A percentile compares a stretch with the other conserved stretches of the same genome.
Evolutionary conservation across 2,329 filamentous ascomycete species (phyloP).

Genomic region (Sporothrix pseudoabietina): DNA sequence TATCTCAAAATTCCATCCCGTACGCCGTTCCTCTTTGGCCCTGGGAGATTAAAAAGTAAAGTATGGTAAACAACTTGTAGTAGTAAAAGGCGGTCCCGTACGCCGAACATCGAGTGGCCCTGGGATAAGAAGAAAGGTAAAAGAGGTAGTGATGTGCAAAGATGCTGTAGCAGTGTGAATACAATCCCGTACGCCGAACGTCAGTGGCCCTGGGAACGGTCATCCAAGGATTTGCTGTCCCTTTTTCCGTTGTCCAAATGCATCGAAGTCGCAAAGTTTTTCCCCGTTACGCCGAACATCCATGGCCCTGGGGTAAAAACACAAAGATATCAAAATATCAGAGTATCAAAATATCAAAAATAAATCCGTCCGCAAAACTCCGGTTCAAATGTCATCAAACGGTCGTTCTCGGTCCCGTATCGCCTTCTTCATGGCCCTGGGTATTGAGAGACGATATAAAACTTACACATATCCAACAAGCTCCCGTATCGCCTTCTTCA

Average conservation of each 20-base stretch:
- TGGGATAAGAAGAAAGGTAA: conserved; percentile 3
- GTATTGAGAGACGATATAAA: background rate
- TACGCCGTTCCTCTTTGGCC: conserved; percentile 13
- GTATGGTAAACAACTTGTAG: background rate
- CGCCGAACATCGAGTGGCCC: conserved; percentile 21
- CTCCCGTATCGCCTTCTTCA: conserved; percentile 13
- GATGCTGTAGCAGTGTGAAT: background rate
- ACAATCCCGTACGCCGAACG: conserved; percentile 22
- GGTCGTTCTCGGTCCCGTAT: background rate
- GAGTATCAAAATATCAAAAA: too few relatives aligned
- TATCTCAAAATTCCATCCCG: background rate
- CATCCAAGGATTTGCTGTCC: background rate
- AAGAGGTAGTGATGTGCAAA: background rate
- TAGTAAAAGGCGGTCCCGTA: conserved; percentile 1
- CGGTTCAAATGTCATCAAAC: background rate
- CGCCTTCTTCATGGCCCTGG: conserved; percentile 16
- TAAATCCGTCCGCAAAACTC: background rate
- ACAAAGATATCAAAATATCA: background rate
- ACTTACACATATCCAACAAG: conserved; percentile 8
- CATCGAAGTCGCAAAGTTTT: background rate
- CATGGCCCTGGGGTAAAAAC: conserved; percentile 18
- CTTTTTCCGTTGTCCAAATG: background rate
- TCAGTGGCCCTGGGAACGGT: conserved; percentile 21
- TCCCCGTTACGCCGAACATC: conserved; percentile 23
- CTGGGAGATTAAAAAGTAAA: background rate